Conservation (phyloP, 1,284 basidiomycete genomes). For the Agaricales sp. region DNA sequence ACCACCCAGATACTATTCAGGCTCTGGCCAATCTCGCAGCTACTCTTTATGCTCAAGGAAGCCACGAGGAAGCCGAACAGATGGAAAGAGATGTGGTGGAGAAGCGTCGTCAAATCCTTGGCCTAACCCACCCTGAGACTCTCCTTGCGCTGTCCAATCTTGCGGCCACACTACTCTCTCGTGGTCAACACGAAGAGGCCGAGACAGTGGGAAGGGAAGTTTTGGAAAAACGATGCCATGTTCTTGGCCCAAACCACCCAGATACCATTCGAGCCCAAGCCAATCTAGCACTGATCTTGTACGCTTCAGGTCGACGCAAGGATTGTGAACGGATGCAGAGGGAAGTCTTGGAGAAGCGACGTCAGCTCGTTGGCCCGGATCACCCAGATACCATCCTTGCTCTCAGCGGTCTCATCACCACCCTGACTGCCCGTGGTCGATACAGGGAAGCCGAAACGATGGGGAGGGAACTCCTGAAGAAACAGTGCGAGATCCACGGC, state of each 20-base stretch:
- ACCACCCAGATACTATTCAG: not conserved
- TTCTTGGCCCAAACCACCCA: too few relatives aligned
- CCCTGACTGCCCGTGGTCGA: not conserved
- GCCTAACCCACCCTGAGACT: not conserved
- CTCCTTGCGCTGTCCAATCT: too few relatives aligned
- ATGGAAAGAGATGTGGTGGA: not conserved
- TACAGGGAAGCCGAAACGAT: not conserved
- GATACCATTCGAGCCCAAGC: too few relatives aligned
- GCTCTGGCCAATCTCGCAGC: not conserved
- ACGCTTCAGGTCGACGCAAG: too few relatives aligned
- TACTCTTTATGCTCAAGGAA: not conserved
- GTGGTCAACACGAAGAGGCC: too few relatives aligned
- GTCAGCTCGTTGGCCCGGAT: not conserved
- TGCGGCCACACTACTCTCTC: too few relatives aligned
- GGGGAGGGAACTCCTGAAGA: not conserved
- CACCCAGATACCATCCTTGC: not conserved
- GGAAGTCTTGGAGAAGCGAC: not conserved
- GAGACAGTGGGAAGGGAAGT: too few relatives aligned
- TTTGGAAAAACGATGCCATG: too few relatives aligned
- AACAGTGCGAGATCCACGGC: too few relatives aligned
- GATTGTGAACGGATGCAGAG: too few relatives aligned
- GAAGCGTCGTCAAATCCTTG: not conserved
- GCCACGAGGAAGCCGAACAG: not conserved
- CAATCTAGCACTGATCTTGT: too few relatives aligned
- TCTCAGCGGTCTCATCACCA: not conserved